Conservation (phyloP, 345 rosid species). For the Populus nigra region DNA sequence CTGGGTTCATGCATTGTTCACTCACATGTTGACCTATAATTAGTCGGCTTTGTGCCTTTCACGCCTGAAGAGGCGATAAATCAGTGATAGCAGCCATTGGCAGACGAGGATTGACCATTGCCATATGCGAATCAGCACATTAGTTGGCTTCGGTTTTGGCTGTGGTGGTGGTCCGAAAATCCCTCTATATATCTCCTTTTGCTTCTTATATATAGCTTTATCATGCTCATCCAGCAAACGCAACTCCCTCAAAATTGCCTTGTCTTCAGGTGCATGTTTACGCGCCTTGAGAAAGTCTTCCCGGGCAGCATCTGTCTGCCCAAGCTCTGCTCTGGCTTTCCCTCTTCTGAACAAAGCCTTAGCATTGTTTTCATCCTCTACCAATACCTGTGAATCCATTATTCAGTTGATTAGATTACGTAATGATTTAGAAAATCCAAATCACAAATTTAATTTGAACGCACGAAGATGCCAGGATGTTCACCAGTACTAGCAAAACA, state of each 20-base stretch:
- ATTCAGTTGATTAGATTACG: background rate
- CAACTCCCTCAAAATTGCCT: slow-evolving; percentile 71
- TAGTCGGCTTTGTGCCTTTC: slow-evolving; percentile 20
- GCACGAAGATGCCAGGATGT: background rate
- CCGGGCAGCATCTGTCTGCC: slow-evolving; percentile 85
- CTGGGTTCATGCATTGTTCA: background rate
- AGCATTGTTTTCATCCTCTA: slow-evolving; percentile 83
- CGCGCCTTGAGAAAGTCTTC: slow-evolving; percentile 82
- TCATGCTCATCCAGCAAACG: slow-evolving; percentile 73
- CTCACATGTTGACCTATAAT: background rate
- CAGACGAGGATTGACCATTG: slow-evolving; percentile 14
- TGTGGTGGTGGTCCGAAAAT: slow-evolving; percentile 59
- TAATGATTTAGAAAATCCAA: background rate
- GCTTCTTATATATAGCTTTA: slow-evolving; percentile 74
- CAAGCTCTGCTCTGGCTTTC: slow-evolving; percentile 83
- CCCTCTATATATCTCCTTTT: slow-evolving; percentile 83
- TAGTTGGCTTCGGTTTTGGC: slow-evolving; percentile 13
- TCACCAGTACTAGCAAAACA: background rate
- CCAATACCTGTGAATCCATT: slow-evolving; percentile 52
- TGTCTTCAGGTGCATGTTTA: slow-evolving; percentile 80
- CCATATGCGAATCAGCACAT: slow-evolving; percentile 13
- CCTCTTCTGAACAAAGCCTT: slow-evolving; percentile 95
- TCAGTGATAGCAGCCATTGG: slow-evolving; percentile 18
- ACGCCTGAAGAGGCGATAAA: slow-evolving; percentile 11
- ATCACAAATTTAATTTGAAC: background rate